These are phyloP conservation scores for Capsicum pubescens DNA, from an alignment of 257 asterid species.

Conservation along the genomic window DNA sequence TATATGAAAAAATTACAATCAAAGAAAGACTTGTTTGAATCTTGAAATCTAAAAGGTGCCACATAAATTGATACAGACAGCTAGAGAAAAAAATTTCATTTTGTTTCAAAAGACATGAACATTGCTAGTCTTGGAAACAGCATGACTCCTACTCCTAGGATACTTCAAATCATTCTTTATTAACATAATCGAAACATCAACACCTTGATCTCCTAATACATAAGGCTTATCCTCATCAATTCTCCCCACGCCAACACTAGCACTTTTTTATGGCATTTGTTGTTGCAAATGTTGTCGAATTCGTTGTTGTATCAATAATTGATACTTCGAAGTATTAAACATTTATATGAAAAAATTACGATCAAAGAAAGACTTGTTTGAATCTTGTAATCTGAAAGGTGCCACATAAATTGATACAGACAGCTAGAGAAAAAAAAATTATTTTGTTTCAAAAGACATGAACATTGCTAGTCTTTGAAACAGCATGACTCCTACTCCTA, in stretches of 20 bases:
- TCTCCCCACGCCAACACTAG: constrained; percentile 77
- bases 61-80: too few species aligned
- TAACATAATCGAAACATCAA: constrained; percentile 29
- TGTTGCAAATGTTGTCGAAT: constrained; percentile 26
- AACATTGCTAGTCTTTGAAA: constrained; percentile 29
- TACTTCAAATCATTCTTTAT: constrained; percentile 40
- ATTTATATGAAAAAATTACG: too few species aligned
- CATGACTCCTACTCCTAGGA: constrained; percentile 72
- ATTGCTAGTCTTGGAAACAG: constrained; percentile 38
- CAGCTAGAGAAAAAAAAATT: too few species aligned
- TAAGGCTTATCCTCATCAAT: constrained; percentile 80
- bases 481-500: constrained; percentile 73
- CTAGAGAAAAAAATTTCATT: too few species aligned
- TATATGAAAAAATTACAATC: too few species aligned
- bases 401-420: too few species aligned
- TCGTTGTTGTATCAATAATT: constrained; percentile 40
- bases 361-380: too few species aligned
- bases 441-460: neutral
- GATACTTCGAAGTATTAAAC: too few species aligned
- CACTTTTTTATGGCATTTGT: constrained; percentile 48
- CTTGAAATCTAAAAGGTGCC: too few species aligned
- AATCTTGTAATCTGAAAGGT: too few species aligned
- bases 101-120: constrained; percentile 14
- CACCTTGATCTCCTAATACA: too few species aligned
- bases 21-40: too few species aligned